Base-by-base conservation (phyloP, 148 eudicot genomes). In the Pouteria glomerata region DNA sequence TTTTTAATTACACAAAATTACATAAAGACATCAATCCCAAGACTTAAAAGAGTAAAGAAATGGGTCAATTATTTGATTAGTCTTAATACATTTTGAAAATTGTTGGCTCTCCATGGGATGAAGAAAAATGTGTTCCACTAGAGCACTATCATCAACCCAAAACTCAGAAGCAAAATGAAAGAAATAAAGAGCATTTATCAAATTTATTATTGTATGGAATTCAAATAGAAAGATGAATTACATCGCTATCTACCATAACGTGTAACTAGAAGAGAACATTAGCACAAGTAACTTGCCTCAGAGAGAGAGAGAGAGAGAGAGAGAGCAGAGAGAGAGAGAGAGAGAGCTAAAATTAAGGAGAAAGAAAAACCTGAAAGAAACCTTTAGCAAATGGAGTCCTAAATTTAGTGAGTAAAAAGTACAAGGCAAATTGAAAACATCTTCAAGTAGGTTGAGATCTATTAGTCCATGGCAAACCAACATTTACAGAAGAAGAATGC, bases 381-480 rank as follows among this genome's bases (percentile, higher is more conserved):
- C 37, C 58, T 39, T 39, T 39, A 10, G 10, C 10, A 10, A 39
- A 39, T 39, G 5, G 44, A 39, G 44, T 39, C 10, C 44, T 4
- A 39, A 39, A 39, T 4, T 39, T 39, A 35, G 12, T 19, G 29
- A 52, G 26, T 13, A 15, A n/a, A 31, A 59, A 33, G 30, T n/a
- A n/a, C 45, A 44, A 50, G 59, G 47, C 33, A 74, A 41, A 65
- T 64, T 42, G 35, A 29, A 59, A 52, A 48, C 71, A 47, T 77
- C 61, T 68, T 62, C 24, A 48, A 71, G 52, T 39, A 53, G 41
- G 72, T 18, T 74, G 71, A 77, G 63, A 48, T 84, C 69, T 65
- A 50, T 76, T 68, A 78, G 71, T 73, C 85, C 91, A 82, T 62
- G 88, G 89, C 74, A 82, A 79, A 75, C 78, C 74, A 78, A 81